Conservation (phyloP, 805 yeast species). For the Vanderwaltozyma verrucispora region DNA sequence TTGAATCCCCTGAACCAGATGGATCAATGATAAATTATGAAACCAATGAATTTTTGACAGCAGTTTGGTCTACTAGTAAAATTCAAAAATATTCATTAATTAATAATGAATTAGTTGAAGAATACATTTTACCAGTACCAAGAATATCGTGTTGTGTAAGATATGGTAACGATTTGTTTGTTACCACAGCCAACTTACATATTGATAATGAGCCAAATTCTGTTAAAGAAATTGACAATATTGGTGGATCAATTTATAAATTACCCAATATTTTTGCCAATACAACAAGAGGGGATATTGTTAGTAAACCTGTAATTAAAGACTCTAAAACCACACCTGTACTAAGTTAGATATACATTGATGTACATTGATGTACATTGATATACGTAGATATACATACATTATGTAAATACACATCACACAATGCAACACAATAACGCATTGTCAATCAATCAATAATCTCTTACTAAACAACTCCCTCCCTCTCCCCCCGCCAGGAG, state of each 20-base stretch:
- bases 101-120: constrained; percentile 41
- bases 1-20: constrained; percentile 58
- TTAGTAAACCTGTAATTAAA: too few species aligned
- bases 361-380: too few species aligned
- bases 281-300: neutral
- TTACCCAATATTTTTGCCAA: constrained; percentile 14
- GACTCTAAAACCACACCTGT: neutral
- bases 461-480: too few species aligned
- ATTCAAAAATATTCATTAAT: constrained; percentile 42
- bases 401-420: too few species aligned
- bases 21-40: constrained; percentile 53
- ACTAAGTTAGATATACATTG: too few species aligned
- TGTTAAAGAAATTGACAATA: constrained; percentile 30
- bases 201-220: constrained; percentile 28
- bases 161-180: constrained; percentile 56
- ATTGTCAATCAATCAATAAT: too few species aligned
- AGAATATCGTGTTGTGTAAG: constrained; percentile 61
- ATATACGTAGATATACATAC: too few species aligned
- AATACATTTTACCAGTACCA: constrained; percentile 46
- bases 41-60: constrained; percentile 47
- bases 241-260: constrained; percentile 54
- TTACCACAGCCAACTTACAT: constrained; percentile 50
- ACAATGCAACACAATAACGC: too few species aligned
- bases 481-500: too few species aligned
- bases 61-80: constrained; percentile 52